Percentiles rank a stretch among this genome's conserved stretches.
Conservation (phyloP, 352 stramenopile genomes). For the Pythium angustatum region DNA sequence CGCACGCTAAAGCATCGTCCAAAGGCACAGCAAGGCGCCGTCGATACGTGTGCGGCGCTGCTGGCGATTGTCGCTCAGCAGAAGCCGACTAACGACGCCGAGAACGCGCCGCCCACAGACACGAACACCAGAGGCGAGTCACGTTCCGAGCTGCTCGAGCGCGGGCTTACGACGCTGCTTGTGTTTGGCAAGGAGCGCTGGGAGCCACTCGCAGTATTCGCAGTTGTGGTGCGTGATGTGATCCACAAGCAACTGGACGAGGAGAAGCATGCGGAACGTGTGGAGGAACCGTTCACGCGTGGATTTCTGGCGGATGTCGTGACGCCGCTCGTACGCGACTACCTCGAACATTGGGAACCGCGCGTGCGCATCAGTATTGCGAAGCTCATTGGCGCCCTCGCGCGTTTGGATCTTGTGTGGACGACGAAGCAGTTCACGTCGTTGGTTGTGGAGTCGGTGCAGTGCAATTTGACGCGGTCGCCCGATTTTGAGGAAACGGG, state of each 20-base stretch:
- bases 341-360: constrained; percentile 87
- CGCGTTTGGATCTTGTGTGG: constrained; percentile 57
- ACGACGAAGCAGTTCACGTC: constrained; percentile 63
- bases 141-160: constrained; percentile 41
- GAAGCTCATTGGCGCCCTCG: constrained; percentile 67
- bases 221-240: constrained; percentile 57
- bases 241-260: constrained; percentile 38
- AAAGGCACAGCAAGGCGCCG: constrained; percentile 45
- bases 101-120: constrained; percentile 14
- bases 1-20: constrained; percentile 73
- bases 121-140: constrained; percentile 19
- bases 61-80: constrained; percentile 33
- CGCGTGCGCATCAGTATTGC: constrained; percentile 80
- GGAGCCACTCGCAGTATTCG: constrained; percentile 72
- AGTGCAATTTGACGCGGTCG: constrained; percentile 69
- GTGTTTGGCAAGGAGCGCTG: constrained; percentile 62
- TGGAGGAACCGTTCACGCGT: constrained; percentile 34
- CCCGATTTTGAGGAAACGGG: constrained; percentile 81
- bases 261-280: constrained; percentile 23
- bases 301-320: constrained; percentile 51
- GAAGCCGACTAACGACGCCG: constrained; percentile 5
- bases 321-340: constrained; percentile 39
- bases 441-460: constrained; percentile 76
- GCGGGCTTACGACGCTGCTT: constrained; percentile 54
- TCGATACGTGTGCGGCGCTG: constrained; percentile 44